Evolutionary conservation across 257 asterid genomes (phyloP).

Genomic region (Lycium barbarum): DNA sequence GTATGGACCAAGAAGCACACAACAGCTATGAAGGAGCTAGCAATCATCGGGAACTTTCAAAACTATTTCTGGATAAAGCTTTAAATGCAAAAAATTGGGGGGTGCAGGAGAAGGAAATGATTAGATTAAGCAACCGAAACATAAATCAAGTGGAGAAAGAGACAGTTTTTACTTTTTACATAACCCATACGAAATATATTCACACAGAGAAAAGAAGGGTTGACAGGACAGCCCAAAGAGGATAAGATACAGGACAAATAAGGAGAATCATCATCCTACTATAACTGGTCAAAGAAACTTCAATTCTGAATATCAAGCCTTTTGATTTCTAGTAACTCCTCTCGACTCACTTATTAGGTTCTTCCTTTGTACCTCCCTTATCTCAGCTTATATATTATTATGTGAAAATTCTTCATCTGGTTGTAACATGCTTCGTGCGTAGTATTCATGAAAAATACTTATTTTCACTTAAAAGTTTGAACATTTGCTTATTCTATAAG

Average conservation of each 20-base stretch:
- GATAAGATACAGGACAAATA: background rate
- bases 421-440: background rate
- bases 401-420: background rate
- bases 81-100: background rate
- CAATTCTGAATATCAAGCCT: conserved; percentile 4
- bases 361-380: background rate
- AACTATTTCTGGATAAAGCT: background rate
- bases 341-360: background rate
- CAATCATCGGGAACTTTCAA: background rate
- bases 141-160: background rate
- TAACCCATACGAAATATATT: background rate
- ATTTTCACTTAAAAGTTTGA: background rate
- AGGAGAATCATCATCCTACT: background rate
- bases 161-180: background rate
- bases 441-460: background rate
- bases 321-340: background rate
- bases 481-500: background rate
- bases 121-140: background rate
- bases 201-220: background rate
- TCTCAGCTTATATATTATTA: background rate
- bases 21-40: background rate
- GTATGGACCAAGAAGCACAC: background rate
- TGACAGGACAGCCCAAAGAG: background rate
- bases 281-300: background rate
- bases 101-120: background rate